These are phyloP conservation scores for Fusarium brachygibbosum DNA, from an alignment of 2,329 filamentous ascomycete species.

Conservation along the genomic window DNA sequence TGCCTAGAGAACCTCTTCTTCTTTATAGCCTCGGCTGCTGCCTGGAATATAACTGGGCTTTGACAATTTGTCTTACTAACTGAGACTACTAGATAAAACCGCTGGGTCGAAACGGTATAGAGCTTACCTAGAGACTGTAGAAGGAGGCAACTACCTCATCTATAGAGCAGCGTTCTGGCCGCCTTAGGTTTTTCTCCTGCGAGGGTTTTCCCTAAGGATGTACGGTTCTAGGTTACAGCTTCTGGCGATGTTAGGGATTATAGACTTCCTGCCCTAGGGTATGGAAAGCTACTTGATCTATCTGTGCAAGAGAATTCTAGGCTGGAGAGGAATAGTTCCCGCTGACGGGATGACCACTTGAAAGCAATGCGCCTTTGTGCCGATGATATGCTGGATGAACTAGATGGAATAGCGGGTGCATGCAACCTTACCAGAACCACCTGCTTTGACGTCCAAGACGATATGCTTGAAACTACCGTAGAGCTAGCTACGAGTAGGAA, in stretches of 20 bases:
- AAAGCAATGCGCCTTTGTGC: constrained; percentile 18
- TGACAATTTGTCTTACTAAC: not conserved
- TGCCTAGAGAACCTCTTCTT: constrained; percentile 8
- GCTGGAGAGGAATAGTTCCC: constrained; percentile 16
- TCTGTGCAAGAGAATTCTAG: constrained; percentile 28
- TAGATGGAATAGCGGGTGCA: not conserved
- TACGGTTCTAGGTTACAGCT: not conserved
- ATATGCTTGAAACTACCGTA: constrained; percentile 25
- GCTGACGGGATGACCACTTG: constrained; percentile 20
- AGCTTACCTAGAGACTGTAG: not conserved
- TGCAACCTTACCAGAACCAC: not conserved
- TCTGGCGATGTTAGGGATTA: not conserved
- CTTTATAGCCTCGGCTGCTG: not conserved
- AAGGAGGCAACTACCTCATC: fast-evolving
- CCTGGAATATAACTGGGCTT: not conserved
- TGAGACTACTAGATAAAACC: not conserved
- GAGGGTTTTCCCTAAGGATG: not conserved
- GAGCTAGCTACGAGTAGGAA: constrained; percentile 13
- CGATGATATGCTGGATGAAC: constrained; percentile 1
- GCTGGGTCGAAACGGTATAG: not conserved
- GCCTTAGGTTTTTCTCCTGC: not conserved
- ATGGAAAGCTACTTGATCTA: constrained; percentile 28
- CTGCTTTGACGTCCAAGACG: constrained; percentile 18
- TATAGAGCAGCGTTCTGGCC: not conserved
- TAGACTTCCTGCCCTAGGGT: not conserved